Base-by-base conservation (phyloP, 129 eudicot genomes). In the Cynara cardunculus region DNA sequence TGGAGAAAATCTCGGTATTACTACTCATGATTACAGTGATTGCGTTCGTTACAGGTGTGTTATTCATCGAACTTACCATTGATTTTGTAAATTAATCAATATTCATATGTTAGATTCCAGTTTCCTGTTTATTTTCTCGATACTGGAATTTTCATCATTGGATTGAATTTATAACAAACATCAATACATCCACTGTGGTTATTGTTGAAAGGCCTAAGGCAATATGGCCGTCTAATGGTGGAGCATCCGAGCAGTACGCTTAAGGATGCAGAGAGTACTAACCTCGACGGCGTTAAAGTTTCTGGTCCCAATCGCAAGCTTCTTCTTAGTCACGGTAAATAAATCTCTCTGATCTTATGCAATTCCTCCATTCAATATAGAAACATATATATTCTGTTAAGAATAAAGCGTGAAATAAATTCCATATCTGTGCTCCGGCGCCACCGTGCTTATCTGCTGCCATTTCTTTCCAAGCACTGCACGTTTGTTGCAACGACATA, bases 241-340 rank as follows among this genome's bases (percentile, higher is more conserved):
- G 71, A 66, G 24, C 24, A 7, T 1, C n/a, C 2, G 28, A 67
- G 5, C 44, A 35, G 72, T 34, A 61, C 78, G 9, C 14, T 4
- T 27, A 61, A 30, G 35, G 32, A 14, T 67, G 75, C 80, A 46
- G 62, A 65, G 80, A 24, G 70, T 81, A 67, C 80, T 2, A 56
- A 12, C 44, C 22, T 26, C 74, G 78, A 72, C 75, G 78, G 32
- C 61, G 41, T 37, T 27, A 73, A 11, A 24, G 7, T 74, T 44
- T 59, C 87, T 21, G 73, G 73, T 37, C 81, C 87, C 2, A 80
- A 84, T 66, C 91, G 97, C 74, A 90, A 87, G 93, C 90, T 92
- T 12, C 89, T 89, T 69, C 78, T 71, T 74, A 61, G 12, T 73
- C 77, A 67, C 10, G 93, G 96, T 91, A 85, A 84, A 74, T 26